phyloP scores from a whole-genome alignment of 306 rosid species.

The Oxytropis ochrocephala region DNA sequence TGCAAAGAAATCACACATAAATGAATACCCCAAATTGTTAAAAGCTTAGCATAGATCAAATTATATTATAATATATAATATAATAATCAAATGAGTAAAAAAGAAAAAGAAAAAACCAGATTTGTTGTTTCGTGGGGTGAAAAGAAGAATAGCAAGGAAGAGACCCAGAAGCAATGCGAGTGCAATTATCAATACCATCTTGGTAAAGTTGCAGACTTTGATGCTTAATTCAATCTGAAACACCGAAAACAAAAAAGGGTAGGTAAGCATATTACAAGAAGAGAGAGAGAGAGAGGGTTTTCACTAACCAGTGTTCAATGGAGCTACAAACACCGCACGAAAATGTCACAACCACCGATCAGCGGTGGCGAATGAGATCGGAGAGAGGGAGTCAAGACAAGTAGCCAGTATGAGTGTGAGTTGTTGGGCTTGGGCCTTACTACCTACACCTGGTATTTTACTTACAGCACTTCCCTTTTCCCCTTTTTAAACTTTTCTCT shows the following conservation, averaged over 20 bases:
- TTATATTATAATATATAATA: neutral
- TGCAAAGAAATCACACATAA: neutral
- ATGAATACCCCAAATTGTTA: neutral
- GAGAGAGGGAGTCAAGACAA: neutral
- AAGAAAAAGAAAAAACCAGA: slow-evolving; percentile 21
- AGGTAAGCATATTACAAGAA: neutral
- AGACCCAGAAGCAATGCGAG: slow-evolving; percentile 47
- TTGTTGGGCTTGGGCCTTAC: too few species aligned
- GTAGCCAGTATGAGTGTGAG: neutral
- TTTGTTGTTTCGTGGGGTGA: slow-evolving; percentile 37
- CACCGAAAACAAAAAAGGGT: neutral
- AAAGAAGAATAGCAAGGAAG: slow-evolving; percentile 35
- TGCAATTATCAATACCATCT: slow-evolving; percentile 42
- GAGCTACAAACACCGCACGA: neutral
- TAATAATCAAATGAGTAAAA: neutral
- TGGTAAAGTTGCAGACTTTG: slow-evolving; percentile 8
- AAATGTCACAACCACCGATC: neutral
- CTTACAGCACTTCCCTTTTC: too few species aligned
- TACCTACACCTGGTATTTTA: too few species aligned
- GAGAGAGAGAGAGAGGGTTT: neutral
- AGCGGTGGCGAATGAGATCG: neutral
- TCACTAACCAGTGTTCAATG: neutral
- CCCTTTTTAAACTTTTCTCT: too few species aligned
- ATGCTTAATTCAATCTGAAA: slow-evolving; percentile 26
- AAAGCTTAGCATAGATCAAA: neutral